Evolutionary conservation across 495 filamentous ascomycete species (phyloP).

Genomic region (Penicillium malachiteum): DNA sequence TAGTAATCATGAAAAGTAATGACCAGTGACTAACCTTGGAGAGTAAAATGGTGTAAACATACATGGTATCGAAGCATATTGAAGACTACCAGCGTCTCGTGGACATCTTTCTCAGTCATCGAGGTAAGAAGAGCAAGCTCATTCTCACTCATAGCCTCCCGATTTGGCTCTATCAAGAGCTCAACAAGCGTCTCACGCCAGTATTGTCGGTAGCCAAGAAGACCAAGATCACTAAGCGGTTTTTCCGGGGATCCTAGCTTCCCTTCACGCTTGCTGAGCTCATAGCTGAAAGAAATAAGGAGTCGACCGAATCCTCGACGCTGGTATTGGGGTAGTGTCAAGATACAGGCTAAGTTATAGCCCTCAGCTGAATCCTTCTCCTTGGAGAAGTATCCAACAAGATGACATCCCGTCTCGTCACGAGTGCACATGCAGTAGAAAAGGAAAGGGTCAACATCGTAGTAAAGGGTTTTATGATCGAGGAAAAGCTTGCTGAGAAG

Average conservation of each 20-base stretch:
- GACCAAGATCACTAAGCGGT: constrained; percentile 87
- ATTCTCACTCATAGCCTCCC: constrained; percentile 74
- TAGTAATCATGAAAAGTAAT: background rate
- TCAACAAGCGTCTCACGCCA: constrained; percentile 95
- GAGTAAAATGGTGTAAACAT: constrained; percentile 24
- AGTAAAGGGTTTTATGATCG: constrained; percentile 99
- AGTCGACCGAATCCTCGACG: constrained; percentile 89
- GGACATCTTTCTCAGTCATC: constrained; percentile 94
- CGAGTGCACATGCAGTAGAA: constrained; percentile 97
- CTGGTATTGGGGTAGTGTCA: constrained; percentile 94
- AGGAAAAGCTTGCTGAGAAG: constrained; percentile 93
- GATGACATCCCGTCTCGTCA: constrained; percentile 82
- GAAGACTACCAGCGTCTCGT: constrained; percentile 86
- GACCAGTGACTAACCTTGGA: no score
- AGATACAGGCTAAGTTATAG: constrained; percentile 97
- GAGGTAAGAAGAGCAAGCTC: constrained; percentile 72
- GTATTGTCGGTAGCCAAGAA: constrained; percentile 91
- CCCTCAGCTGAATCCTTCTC: constrained; percentile 95
- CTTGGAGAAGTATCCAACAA: constrained; percentile 97
- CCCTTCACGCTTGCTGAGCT: constrained; percentile 90
- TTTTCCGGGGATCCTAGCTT: constrained; percentile 96
- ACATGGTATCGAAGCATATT: constrained; percentile 91
- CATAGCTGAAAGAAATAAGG: constrained; percentile 96
- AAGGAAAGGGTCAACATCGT: constrained; percentile 96
- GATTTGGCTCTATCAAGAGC: constrained; percentile 60